Conservation (phyloP, 2,329 filamentous ascomycete genomes). For the Aureobasidium subglaciale region DNA sequence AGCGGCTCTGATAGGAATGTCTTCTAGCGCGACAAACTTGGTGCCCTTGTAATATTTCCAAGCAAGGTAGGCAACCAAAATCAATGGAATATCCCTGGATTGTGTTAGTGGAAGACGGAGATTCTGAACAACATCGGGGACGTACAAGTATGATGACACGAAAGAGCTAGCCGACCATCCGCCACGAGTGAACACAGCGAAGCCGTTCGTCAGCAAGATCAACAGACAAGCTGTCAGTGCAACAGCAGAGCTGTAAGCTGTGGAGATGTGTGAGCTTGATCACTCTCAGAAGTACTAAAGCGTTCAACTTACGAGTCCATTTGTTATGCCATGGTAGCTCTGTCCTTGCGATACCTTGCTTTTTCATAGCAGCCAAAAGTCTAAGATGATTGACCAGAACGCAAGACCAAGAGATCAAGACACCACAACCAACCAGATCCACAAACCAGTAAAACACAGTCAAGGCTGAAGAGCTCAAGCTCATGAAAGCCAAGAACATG, state of each 20-base stretch:
- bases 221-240: conserved; percentile 26
- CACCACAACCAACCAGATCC: conserved; percentile 34
- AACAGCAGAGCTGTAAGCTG: conserved; percentile 1
- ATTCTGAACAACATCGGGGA: background rate
- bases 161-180: conserved; percentile 24
- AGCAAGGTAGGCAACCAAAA: conserved; percentile 24
- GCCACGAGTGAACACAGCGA: conserved; percentile 24
- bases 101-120: background rate
- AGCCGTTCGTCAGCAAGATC: conserved; percentile 32
- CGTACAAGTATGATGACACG: conserved; percentile 23
- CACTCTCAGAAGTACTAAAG: conserved; percentile 28
- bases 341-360: conserved; percentile 22
- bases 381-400: conserved; percentile 24
- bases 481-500: conserved; percentile 50
- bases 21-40: conserved; percentile 19
- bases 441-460: conserved; percentile 43
- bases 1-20: conserved; percentile 5
- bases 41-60: conserved; percentile 24
- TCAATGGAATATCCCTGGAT: conserved; percentile 22
- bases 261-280: background rate
- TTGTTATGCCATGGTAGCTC: conserved; percentile 23
- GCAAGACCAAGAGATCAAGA: conserved; percentile 26
- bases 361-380: conserved; percentile 21
- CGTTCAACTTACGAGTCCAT: conserved; percentile 34
- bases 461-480: conserved; percentile 35